A percentile compares a stretch with the other conserved stretches of the same genome.
Conservation (phyloP, 306 rosid genomes). For the Adenanthera pavonina region DNA sequence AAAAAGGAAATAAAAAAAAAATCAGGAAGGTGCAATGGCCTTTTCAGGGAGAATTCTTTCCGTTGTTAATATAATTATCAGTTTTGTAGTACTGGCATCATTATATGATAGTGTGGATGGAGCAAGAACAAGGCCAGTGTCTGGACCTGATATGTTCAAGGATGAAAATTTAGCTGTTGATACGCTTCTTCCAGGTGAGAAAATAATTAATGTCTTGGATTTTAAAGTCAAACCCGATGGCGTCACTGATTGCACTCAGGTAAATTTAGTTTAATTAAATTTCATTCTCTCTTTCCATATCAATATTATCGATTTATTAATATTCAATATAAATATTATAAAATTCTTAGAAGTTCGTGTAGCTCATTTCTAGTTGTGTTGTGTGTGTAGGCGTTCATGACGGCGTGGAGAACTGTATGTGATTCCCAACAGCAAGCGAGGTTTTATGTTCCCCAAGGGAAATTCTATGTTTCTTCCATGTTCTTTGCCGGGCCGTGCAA, state of each 20-base stretch:
- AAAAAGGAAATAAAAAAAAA: not conserved
- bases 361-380: no score
- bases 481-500: slow-evolving; percentile 75
- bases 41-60: slow-evolving; percentile 29
- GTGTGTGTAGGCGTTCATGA: slow-evolving; percentile 60
- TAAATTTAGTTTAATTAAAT: slow-evolving; percentile 8
- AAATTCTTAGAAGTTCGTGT: no score
- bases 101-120: slow-evolving; percentile 7
- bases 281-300: not conserved
- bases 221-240: slow-evolving; percentile 69
- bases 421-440: slow-evolving; percentile 45
- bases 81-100: slow-evolving; percentile 41
- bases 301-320: no score
- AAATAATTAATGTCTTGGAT: slow-evolving; percentile 46
- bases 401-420: slow-evolving; percentile 70
- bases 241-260: slow-evolving; percentile 53
- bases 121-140: not conserved
- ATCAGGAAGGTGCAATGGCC: slow-evolving; percentile 46
- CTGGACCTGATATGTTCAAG: slow-evolving; percentile 41
- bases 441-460: slow-evolving; percentile 60
- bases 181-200: slow-evolving; percentile 44
- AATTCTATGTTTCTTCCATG: slow-evolving; percentile 51
- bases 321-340: no score
- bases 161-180: slow-evolving; percentile 34
- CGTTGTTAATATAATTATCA: slow-evolving; percentile 22